These are phyloP conservation scores for Lophiostoma macrostomum DNA, from an alignment of 495 filamentous ascomycete genomes.

Conservation along the genomic window DNA sequence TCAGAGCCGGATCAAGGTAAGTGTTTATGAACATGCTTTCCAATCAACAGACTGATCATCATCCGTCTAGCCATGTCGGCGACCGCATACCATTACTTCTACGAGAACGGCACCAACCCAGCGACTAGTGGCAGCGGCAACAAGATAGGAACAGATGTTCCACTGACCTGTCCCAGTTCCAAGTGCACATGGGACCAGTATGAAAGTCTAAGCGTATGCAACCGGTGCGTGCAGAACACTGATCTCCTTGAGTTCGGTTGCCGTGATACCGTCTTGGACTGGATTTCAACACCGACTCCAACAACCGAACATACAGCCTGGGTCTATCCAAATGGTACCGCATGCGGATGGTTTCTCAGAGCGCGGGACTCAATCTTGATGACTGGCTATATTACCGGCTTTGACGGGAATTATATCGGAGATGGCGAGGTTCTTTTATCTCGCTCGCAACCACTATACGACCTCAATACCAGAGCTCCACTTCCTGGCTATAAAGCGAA, in stretches of 20 bases:
- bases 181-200: conserved; percentile 28
- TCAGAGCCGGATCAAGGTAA: neutral
- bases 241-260: conserved; percentile 21
- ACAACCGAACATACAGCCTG: neutral
- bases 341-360: conserved; percentile 22
- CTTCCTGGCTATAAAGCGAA: conserved; percentile 11
- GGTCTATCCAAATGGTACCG: conserved; percentile 20
- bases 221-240: conserved; percentile 3
- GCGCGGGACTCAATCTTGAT: conserved; percentile 8
- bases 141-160: conserved; percentile 12
- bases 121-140: conserved; percentile 1
- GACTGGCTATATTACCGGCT: conserved; percentile 14
- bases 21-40: conserved; percentile 5
- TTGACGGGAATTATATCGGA: conserved; percentile 3
- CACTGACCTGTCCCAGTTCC: conserved; percentile 19
- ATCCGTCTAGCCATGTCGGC: no score
- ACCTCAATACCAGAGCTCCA: conserved; percentile 11
- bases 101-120: conserved; percentile 16
- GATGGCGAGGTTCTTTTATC: conserved; percentile 12
- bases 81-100: conserved; percentile 16
- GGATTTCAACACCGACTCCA: conserved; percentile 2
- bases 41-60: neutral
- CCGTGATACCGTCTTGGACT: conserved; percentile 6
- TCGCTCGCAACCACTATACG: conserved; percentile 16
- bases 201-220: conserved; percentile 24